These are phyloP conservation scores for Gentiana straminea DNA, from an alignment of 257 asterid genomes.

Conservation along the genomic window DNA sequence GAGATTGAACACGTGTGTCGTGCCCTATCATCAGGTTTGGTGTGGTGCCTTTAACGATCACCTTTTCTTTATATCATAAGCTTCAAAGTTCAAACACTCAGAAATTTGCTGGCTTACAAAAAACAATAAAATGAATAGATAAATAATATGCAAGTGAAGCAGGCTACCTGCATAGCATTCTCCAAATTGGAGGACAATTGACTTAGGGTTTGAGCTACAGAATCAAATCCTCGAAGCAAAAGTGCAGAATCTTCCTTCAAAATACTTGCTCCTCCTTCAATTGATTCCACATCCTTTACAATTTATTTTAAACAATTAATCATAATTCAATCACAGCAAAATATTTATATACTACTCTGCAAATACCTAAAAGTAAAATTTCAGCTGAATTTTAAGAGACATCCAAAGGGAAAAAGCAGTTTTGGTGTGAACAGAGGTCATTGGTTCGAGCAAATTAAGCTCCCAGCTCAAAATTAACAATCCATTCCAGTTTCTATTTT, in stretches of 20 bases:
- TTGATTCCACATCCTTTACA: conserved; percentile 31
- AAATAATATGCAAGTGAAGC: background rate
- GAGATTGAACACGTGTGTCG: too few species aligned
- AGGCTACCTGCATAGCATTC: conserved; percentile 67
- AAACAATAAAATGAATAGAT: background rate
- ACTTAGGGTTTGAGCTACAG: conserved; percentile 67
- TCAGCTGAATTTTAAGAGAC: too few species aligned
- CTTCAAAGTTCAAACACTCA: background rate
- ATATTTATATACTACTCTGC: too few species aligned
- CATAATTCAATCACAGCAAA: too few species aligned
- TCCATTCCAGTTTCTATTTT: too few species aligned
- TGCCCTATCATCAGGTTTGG: too few species aligned
- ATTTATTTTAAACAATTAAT: too few species aligned
- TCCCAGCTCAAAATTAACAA: too few species aligned
- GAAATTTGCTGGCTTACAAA: background rate
- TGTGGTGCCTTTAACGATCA: background rate
- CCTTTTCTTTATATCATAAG: background rate
- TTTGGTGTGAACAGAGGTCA: too few species aligned
- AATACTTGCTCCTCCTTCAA: conserved; percentile 22
- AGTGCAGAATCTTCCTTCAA: conserved; percentile 38
- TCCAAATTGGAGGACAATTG: conserved; percentile 62
- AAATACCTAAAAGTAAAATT: too few species aligned
- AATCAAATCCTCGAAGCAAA: conserved; percentile 37
- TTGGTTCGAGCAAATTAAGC: too few species aligned
- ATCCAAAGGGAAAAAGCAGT: too few species aligned